Evolutionary conservation across 2,329 filamentous ascomycete genomes (phyloP).

Genomic region (Karstenula rhodostoma): DNA sequence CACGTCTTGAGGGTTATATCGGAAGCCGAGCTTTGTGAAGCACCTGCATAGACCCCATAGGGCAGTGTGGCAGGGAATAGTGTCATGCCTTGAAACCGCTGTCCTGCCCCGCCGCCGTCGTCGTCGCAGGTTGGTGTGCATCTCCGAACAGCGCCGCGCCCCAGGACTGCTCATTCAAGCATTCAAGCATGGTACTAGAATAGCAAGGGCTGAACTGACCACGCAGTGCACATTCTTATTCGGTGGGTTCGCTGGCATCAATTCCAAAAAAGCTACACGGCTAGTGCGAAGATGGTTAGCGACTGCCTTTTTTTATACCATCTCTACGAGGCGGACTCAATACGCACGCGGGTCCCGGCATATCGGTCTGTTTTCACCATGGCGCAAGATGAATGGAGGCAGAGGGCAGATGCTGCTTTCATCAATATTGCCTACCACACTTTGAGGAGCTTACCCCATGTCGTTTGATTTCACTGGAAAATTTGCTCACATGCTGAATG

Average conservation of each 20-base stretch:
- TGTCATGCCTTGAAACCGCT: slow-evolving; percentile 6
- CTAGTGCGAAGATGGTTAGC: not conserved
- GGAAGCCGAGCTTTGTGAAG: not conserved
- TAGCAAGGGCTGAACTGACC: not conserved
- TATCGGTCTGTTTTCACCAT: not conserved
- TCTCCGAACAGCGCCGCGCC: not conserved
- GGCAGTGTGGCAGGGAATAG: not conserved
- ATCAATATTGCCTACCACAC: not conserved
- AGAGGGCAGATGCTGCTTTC: not conserved
- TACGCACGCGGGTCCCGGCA: not conserved
- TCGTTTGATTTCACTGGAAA: not conserved
- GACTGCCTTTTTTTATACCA: not conserved
- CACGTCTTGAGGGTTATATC: not conserved
- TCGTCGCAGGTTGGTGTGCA: not conserved
- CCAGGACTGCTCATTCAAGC: not conserved
- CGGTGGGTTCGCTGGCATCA: not conserved
- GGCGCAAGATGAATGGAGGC: not conserved
- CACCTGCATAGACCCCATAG: not conserved
- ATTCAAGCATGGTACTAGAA: not conserved
- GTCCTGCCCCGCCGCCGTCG: not conserved
- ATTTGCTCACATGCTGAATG: too few relatives aligned
- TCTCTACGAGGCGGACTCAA: not conserved
- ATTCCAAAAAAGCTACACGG: not conserved
- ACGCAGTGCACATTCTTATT: not conserved
- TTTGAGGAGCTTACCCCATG: not conserved